Percentiles rank a stretch among this genome's conserved stretches.
Evolutionary conservation across 345 rosid genomes (phyloP).

Genomic region (Eucalyptus guilfoylei): DNA sequence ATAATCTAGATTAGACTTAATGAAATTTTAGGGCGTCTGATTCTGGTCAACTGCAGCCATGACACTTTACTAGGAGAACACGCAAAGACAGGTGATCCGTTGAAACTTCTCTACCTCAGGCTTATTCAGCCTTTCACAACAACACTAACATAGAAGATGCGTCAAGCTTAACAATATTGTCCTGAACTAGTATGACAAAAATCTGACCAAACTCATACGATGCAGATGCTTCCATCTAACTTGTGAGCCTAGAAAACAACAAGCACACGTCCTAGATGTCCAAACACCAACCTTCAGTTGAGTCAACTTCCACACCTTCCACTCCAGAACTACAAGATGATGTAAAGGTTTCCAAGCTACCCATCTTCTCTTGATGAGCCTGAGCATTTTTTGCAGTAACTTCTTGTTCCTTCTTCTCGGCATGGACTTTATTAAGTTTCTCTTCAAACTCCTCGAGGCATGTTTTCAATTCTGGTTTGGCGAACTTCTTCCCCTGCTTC

Average conservation of each 20-base stretch:
- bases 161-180: neutral
- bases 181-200: neutral
- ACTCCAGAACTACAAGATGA: conserved; percentile 26
- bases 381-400: conserved; percentile 81
- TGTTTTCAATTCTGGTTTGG: conserved; percentile 82
- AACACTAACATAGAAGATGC: neutral
- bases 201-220: neutral
- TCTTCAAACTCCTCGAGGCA: conserved; percentile 97
- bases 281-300: conserved; percentile 40
- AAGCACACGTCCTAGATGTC: neutral
- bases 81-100: neutral
- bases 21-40: neutral
- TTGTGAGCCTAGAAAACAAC: neutral
- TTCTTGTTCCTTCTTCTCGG: conserved; percentile 94
- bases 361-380: conserved; percentile 58
- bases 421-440: conserved; percentile 75
- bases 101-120: neutral
- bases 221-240: neutral
- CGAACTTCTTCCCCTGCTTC: conserved; percentile 84
- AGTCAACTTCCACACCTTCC: conserved; percentile 29
- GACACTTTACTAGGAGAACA: neutral
- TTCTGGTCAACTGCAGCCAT: neutral
- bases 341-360: conserved; percentile 19
- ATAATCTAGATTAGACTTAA: neutral
- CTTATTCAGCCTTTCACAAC: neutral